Evolutionary conservation across 225 moss, liverwort and hornwort species (phyloP).

Genomic region (Sphagnum tenellum): DNA sequence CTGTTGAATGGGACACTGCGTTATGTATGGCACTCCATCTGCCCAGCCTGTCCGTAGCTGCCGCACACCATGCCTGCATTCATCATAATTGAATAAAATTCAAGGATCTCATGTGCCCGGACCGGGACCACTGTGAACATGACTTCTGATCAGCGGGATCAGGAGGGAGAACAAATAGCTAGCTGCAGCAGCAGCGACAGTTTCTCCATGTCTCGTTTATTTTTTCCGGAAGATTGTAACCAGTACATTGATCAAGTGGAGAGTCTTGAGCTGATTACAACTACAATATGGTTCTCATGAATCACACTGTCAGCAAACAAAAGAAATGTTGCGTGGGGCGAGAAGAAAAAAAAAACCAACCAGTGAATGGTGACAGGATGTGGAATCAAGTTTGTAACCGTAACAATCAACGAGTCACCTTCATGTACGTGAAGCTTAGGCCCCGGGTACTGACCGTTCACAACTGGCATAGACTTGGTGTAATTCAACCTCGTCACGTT

Average conservation of each 20-base stretch:
- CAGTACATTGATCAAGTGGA: no score
- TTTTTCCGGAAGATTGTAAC: neutral
- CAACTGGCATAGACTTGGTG: slow-evolving; percentile 31
- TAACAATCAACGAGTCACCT: slow-evolving; percentile 29
- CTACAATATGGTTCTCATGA: neutral
- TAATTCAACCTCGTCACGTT: slow-evolving; percentile 38
- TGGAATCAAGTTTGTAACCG: slow-evolving; percentile 31
- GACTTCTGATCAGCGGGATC: no score
- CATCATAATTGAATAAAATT: neutral
- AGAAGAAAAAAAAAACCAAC: slow-evolving; percentile 1
- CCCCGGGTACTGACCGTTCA: slow-evolving; percentile 39
- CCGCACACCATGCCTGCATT: slow-evolving; percentile 48
- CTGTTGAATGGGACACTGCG: slow-evolving; percentile 48
- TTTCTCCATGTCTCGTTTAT: neutral
- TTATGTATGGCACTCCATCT: slow-evolving; percentile 55
- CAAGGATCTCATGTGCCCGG: neutral
- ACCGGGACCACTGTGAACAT: no score
- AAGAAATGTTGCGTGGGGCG: no score
- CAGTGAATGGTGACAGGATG: slow-evolving; percentile 42
- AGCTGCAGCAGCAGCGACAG: neutral
- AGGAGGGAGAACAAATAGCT: no score
- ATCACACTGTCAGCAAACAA: no score
- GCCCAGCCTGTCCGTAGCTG: slow-evolving; percentile 48
- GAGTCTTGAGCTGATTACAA: neutral
- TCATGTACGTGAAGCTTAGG: slow-evolving; percentile 25